Conservation (phyloP, 495 filamentous ascomycete species). For the Tuber calosporum region DNA sequence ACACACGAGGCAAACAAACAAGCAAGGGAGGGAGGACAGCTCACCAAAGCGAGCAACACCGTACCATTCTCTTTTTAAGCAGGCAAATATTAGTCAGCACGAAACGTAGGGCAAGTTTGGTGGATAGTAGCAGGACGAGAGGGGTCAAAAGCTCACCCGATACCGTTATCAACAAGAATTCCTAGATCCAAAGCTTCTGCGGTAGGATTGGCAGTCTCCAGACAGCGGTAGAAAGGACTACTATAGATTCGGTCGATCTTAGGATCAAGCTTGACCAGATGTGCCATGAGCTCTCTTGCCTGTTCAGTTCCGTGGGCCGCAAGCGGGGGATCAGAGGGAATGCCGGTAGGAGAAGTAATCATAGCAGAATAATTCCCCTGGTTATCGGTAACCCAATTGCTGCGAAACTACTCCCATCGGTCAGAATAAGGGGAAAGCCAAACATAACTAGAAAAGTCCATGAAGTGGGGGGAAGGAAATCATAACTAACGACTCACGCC, state of each 20-base stretch:
- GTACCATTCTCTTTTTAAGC: constrained; percentile 66
- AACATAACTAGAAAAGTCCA: neutral
- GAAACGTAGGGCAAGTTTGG: constrained; percentile 5
- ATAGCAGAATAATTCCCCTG: constrained; percentile 65
- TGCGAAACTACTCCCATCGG: constrained; percentile 60
- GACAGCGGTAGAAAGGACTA: constrained; percentile 83
- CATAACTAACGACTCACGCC: constrained; percentile 55
- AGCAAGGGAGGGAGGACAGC: constrained; percentile 4
- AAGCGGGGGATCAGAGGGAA: constrained; percentile 78
- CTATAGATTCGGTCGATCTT: constrained; percentile 70
- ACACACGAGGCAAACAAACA: neutral
- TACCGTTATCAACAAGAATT: constrained; percentile 32
- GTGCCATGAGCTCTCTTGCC: constrained; percentile 64
- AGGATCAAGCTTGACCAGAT: constrained; percentile 56
- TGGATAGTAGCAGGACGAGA: neutral
- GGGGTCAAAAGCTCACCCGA: constrained; percentile 36
- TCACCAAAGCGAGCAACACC: constrained; percentile 61
- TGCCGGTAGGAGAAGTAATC: constrained; percentile 71
- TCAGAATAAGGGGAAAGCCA: constrained; percentile 13
- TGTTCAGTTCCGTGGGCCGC: constrained; percentile 79
- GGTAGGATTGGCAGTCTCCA: constrained; percentile 74
- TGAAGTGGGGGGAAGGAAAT: constrained; percentile 6
- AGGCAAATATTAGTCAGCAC: neutral
- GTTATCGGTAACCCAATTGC: constrained; percentile 75
- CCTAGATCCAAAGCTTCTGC: constrained; percentile 50